These are phyloP conservation scores for Eutrema yunnanense DNA, from an alignment of 345 rosid genomes.

Conservation along the genomic window DNA sequence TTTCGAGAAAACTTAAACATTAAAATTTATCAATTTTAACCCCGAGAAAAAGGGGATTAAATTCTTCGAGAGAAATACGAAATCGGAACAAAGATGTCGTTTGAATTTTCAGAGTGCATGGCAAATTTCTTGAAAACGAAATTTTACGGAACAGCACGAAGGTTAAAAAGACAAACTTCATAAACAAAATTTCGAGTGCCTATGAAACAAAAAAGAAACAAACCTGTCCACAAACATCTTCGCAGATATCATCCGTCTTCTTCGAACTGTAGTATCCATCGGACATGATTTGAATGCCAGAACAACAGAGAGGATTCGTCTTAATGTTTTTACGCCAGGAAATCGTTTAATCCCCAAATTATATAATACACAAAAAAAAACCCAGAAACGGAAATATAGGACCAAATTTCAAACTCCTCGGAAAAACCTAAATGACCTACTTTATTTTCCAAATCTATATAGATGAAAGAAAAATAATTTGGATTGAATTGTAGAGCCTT, in stretches of 20 bases:
- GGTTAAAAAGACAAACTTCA: not conserved
- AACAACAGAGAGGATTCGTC: not conserved
- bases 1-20: not conserved
- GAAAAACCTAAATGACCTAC: not conserved
- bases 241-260: constrained; percentile 85
- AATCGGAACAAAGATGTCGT: not conserved
- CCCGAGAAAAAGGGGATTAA: not conserved
- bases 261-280: constrained; percentile 72
- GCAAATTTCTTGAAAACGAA: not conserved
- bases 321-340: not conserved
- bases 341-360: constrained; percentile 28
- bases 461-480: not conserved
- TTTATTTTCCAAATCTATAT: not conserved
- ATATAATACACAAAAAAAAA: not conserved
- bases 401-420: no score
- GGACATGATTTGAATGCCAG: constrained; percentile 42
- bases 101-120: not conserved
- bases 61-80: not conserved
- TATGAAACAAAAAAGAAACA: not conserved
- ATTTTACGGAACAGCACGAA: not conserved
- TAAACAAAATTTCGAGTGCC: not conserved
- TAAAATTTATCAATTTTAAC: not conserved
- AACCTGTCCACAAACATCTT: constrained; percentile 80
- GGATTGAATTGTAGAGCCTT: not conserved
- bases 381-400: constrained; percentile 17